Percentiles rank a stretch among this genome's conserved stretches.
Conservation (phyloP, 345 rosid genomes). For the Moringa oleifera region DNA sequence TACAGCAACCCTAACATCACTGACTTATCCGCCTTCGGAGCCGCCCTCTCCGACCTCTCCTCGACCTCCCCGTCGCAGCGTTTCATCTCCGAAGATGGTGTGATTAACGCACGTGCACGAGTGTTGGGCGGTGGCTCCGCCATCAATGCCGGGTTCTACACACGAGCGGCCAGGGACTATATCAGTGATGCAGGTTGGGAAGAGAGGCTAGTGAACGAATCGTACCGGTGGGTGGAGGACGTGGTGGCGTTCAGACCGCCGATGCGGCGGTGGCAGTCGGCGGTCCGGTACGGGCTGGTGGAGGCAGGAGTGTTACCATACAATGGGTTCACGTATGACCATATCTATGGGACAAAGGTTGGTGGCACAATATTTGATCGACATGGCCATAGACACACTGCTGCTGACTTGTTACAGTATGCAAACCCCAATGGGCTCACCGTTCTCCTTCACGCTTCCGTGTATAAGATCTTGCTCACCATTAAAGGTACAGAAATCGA, state of each 20-base stretch:
- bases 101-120: slow-evolving; percentile 57
- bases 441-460: slow-evolving; percentile 58
- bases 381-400: slow-evolving; percentile 60
- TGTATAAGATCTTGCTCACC: slow-evolving; percentile 38
- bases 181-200: slow-evolving; percentile 58
- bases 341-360: slow-evolving; percentile 60
- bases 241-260: slow-evolving; percentile 49
- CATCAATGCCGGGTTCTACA: slow-evolving; percentile 66
- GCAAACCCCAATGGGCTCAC: slow-evolving; percentile 44
- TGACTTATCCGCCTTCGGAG: slow-evolving; percentile 35
- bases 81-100: slow-evolving; percentile 72
- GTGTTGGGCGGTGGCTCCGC: slow-evolving; percentile 71
- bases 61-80: slow-evolving; percentile 55
- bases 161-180: slow-evolving; percentile 38
- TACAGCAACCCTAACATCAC: slow-evolving; percentile 55
- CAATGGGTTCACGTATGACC: slow-evolving; percentile 71
- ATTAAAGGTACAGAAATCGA: slow-evolving; percentile 30
- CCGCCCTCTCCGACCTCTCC: slow-evolving; percentile 47
- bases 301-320: slow-evolving; percentile 58
- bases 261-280: slow-evolving; percentile 60
- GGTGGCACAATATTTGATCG: slow-evolving; percentile 69
- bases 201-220: slow-evolving; percentile 37
- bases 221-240: slow-evolving; percentile 63
- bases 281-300: slow-evolving; percentile 60
- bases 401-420: slow-evolving; percentile 62